These are phyloP conservation scores for Jaapia argillacea DNA, from an alignment of 768 basidiomycete species.

Conservation along the genomic window DNA sequence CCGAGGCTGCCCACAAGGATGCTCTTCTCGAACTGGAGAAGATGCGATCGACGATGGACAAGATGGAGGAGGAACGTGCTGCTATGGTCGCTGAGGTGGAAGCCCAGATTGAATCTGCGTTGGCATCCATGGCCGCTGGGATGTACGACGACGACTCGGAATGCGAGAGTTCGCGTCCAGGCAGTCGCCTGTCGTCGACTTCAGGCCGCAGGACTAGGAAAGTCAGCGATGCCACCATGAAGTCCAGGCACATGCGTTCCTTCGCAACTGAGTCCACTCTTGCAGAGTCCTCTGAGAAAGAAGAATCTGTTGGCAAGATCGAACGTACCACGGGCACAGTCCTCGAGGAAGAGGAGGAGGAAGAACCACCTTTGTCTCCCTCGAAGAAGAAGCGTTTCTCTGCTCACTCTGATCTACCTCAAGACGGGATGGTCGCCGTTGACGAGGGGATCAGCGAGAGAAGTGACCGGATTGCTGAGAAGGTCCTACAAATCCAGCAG, in stretches of 20 bases:
- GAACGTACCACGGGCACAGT: conserved; percentile 44
- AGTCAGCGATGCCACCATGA: conserved; percentile 48
- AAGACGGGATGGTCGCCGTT: conserved; percentile 79
- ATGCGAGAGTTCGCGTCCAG: conserved; percentile 58
- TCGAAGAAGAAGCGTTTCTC: conserved; percentile 73
- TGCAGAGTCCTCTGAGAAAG: conserved; percentile 52
- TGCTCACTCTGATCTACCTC: conserved; percentile 47
- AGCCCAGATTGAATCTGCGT: conserved; percentile 80
- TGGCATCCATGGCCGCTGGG: conserved; percentile 78
- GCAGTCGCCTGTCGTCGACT: conserved; percentile 48
- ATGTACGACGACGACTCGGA: conserved; percentile 59
- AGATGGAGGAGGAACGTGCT: conserved; percentile 78
- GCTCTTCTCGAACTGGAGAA: conserved; percentile 72
- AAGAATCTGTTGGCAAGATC: conserved; percentile 20
- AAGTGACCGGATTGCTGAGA: conserved; percentile 82
- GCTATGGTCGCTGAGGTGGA: conserved; percentile 93
- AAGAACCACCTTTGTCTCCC: conserved; percentile 28
- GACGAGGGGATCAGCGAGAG: conserved; percentile 78
- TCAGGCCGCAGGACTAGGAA: conserved; percentile 45
- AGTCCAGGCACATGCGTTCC: conserved; percentile 45
- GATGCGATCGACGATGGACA: conserved; percentile 81
- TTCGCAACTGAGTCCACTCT: conserved; percentile 76
- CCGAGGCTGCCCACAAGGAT: conserved; percentile 71
- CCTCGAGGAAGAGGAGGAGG: conserved; percentile 48
- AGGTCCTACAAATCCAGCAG: conserved; percentile 82